These are phyloP conservation scores for Auricularia sp. DNA, from an alignment of 768 basidiomycete species.

Conservation along the genomic window DNA sequence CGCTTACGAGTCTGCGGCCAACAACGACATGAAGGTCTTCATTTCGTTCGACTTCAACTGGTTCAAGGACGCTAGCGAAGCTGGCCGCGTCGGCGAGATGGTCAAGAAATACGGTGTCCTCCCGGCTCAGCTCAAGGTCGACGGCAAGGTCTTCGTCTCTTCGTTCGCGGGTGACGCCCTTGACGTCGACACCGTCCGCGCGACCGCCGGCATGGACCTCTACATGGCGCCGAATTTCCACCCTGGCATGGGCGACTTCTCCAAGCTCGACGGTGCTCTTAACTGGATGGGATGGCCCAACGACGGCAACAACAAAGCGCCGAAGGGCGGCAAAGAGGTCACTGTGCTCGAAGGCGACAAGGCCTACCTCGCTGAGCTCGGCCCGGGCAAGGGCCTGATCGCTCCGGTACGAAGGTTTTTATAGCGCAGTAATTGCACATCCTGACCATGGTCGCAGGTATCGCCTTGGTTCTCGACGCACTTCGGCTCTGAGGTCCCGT, in stretches of 20 bases:
- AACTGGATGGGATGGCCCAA: constrained; percentile 24
- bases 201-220: constrained; percentile 13
- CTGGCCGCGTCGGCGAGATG: constrained; percentile 11
- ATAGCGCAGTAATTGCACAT: background rate
- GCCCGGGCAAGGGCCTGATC: constrained; percentile 18
- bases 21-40: constrained; percentile 19
- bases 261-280: background rate
- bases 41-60: constrained; percentile 29
- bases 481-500: constrained; percentile 41
- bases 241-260: constrained; percentile 11
- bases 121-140: constrained; percentile 18
- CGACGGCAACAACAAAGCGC: constrained; percentile 17
- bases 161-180: constrained; percentile 25
- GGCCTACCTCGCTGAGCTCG: constrained; percentile 11
- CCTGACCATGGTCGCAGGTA: constrained; percentile 18
- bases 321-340: background rate
- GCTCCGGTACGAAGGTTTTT: constrained; percentile 2
- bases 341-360: constrained; percentile 12
- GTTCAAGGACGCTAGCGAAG: constrained; percentile 14
- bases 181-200: constrained; percentile 16
- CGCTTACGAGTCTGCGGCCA: constrained; percentile 19
- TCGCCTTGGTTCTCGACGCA: constrained; percentile 74
- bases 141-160: constrained; percentile 22
- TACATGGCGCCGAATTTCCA: constrained; percentile 22
- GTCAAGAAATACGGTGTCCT: constrained; percentile 14